Percentiles rank a stretch among this genome's conserved stretches.
These are phyloP conservation scores for Pseudonitzschia delicatissima DNA, from an alignment of 108 stramenopile genomes.

Conservation along the genomic window DNA sequence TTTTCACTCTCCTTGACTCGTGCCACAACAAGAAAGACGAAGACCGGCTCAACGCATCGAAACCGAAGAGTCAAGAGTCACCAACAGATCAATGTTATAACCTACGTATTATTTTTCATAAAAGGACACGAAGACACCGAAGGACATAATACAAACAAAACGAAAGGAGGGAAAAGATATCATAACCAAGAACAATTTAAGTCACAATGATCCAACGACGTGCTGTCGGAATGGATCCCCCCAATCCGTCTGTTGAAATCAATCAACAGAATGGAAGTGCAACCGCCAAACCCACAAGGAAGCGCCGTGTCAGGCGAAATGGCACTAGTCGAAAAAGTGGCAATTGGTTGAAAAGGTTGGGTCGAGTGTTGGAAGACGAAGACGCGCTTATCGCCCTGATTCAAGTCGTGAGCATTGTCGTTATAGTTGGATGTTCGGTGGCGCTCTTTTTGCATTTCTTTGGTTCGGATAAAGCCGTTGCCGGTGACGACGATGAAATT, in stretches of 20 bases:
- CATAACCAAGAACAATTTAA: neutral
- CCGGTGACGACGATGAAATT: neutral
- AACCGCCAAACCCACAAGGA: too few relatives aligned
- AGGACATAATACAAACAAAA: too few relatives aligned
- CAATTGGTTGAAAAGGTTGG: neutral
- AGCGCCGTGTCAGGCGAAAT: neutral
- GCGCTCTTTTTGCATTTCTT: slow-evolving; percentile 4
- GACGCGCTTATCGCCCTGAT: slow-evolving; percentile 14
- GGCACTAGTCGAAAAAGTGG: neutral
- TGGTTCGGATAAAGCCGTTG: neutral
- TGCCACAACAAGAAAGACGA: too few relatives aligned
- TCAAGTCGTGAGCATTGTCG: slow-evolving; percentile 6
- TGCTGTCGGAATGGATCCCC: neutral
- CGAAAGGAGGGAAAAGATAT: too few relatives aligned
- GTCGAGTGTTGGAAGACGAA: slow-evolving; percentile 8
- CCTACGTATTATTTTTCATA: neutral
- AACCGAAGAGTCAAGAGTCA: neutral
- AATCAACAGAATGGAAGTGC: neutral
- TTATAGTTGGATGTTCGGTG: slow-evolving; percentile 16
- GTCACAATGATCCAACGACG: neutral
- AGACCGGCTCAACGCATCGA: neutral
- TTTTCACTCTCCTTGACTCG: too few relatives aligned
- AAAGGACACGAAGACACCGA: neutral
- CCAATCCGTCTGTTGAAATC: neutral
- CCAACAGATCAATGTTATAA: too few relatives aligned